Conservation (phyloP, 495 filamentous ascomycete genomes). For the Aspergillus heteromorphus region DNA sequence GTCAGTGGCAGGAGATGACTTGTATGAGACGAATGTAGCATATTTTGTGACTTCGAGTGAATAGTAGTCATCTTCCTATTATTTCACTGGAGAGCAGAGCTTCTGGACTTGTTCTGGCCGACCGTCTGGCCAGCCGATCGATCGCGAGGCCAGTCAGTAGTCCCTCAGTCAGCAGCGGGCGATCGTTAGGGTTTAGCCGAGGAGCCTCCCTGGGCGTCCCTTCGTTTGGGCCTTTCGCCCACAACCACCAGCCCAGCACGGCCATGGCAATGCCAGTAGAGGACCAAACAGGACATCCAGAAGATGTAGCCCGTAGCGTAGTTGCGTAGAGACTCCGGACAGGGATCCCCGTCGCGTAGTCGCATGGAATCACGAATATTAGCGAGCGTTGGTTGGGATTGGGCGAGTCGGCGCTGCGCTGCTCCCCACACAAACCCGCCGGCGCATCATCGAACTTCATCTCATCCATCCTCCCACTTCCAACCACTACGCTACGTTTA, state of each 20-base stretch:
- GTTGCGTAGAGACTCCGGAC: neutral
- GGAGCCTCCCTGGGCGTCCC: conserved; percentile 21
- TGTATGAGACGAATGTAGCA: no score
- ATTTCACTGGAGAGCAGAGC: no score
- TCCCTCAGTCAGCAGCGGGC: neutral
- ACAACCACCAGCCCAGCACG: conserved; percentile 7
- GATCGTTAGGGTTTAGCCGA: conserved; percentile 45
- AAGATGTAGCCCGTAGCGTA: neutral
- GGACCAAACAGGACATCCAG: neutral
- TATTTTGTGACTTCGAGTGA: no score
- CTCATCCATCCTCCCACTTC: conserved; percentile 10
- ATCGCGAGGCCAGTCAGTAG: neutral
- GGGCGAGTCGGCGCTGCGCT: conserved; percentile 8
- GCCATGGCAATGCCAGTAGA: neutral
- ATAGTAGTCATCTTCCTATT: no score
- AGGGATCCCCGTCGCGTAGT: neutral
- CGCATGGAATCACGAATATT: neutral
- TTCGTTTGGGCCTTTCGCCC: conserved; percentile 17
- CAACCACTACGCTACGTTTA: no score
- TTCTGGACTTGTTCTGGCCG: no score
- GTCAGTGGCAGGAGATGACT: no score
- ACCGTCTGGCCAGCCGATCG: neutral
- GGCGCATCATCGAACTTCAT: conserved; percentile 24
- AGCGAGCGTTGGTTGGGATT: conserved; percentile 4
- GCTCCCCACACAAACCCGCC: conserved; percentile 20